Percentiles rank a stretch among this genome's conserved stretches.
Evolutionary conservation across 169 alveolate species (phyloP).

Genomic region (Toxoplasma gondii): DNA sequence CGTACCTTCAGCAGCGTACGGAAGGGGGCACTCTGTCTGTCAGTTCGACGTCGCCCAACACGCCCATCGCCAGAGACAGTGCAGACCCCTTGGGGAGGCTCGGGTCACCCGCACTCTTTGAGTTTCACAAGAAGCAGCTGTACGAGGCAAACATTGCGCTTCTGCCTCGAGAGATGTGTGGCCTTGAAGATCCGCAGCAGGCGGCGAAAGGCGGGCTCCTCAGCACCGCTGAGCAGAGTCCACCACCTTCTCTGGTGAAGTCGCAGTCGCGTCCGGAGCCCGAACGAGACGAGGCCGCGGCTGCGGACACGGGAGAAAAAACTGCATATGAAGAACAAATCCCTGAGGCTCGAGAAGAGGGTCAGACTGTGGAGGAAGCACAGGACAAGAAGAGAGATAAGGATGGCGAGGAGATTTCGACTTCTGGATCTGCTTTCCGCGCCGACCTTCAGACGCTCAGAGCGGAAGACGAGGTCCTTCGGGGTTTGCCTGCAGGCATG

Average conservation of each 20-base stretch:
- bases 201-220: background rate
- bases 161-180: background rate
- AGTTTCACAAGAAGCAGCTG: background rate
- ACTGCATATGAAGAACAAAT: background rate
- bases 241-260: background rate
- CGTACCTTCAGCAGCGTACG: background rate
- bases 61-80: background rate
- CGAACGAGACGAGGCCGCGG: background rate
- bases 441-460: no score
- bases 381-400: no score
- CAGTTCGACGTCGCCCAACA: background rate
- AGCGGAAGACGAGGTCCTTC: slow-evolving; percentile 6
- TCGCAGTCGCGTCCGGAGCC: background rate
- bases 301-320: background rate
- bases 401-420: no score
- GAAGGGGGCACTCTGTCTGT: background rate
- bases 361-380: no score
- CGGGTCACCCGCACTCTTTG: background rate
- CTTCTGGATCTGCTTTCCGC: no score
- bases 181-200: background rate
- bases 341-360: no score
- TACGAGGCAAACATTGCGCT: background rate
- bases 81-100: background rate
- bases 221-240: background rate
- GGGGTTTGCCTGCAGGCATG: slow-evolving; percentile 15